phyloP scores from a whole-genome alignment of 768 basidiomycete species.

The Pisolithus microcarpus region DNA sequence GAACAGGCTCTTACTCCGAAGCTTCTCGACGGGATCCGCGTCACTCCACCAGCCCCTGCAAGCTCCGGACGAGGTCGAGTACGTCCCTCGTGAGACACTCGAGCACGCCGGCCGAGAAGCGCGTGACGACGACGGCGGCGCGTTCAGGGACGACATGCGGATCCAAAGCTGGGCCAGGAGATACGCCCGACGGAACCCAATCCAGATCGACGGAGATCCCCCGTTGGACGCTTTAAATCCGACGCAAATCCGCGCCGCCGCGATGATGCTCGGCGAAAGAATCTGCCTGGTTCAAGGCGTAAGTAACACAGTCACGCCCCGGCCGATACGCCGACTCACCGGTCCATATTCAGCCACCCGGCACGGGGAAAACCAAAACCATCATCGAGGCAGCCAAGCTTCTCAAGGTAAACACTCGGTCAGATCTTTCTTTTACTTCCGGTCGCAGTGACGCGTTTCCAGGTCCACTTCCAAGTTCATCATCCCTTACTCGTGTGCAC shows the following conservation, averaged over 20 bases:
- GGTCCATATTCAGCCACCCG: constrained; percentile 56
- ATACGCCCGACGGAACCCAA: constrained; percentile 50
- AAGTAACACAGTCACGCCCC: constrained; percentile 21
- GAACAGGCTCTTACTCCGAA: no score
- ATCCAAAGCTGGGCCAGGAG: constrained; percentile 79
- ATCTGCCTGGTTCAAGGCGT: constrained; percentile 85
- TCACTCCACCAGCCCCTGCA: constrained; percentile 29
- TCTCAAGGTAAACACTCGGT: constrained; percentile 64
- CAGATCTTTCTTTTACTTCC: no score
- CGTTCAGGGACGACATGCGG: constrained; percentile 64
- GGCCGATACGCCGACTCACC: neutral
- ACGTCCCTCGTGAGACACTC: constrained; percentile 31
- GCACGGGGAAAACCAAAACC: constrained; percentile 89
- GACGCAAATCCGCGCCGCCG: constrained; percentile 77
- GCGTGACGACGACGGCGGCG: constrained; percentile 38
- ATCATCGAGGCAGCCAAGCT: constrained; percentile 80
- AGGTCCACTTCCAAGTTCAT: constrained; percentile 75
- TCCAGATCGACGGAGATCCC: constrained; percentile 76
- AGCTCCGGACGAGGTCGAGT: constrained; percentile 32
- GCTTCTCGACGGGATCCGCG: constrained; percentile 34
- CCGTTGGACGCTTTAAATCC: constrained; percentile 53
- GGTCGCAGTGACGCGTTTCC: neutral
- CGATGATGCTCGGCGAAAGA: constrained; percentile 76
- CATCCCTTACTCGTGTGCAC: constrained; percentile 88
- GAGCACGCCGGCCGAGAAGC: constrained; percentile 29